Base-by-base conservation (phyloP, 75 land plant genomes). In the Chamaecyparis obtusa region DNA sequence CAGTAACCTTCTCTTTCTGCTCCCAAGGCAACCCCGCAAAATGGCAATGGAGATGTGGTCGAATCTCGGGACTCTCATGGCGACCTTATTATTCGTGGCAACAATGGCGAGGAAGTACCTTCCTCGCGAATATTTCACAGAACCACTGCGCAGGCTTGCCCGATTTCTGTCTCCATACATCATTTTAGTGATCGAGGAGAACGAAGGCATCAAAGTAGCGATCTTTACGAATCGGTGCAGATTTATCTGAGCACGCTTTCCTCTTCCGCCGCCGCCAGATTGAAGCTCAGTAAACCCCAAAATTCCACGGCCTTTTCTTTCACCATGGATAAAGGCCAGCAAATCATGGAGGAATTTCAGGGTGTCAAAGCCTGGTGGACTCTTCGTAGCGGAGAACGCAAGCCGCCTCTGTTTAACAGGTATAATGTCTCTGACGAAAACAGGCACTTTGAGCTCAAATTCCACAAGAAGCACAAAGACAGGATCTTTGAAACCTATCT, bases 61-160 rank as follows among this genome's bases (percentile, higher is more conserved):
- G 51, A 49, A 49, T 49, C 51, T 49, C 51, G 10, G 51, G 51
- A 10, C 51, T 9, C 51, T 49, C 10, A 49, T 9, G 51, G 1
- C 87, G 17, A 36, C 85, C 44, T 1, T 86, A 11, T 19, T 86
- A 5, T 89, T 89, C 76, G 0, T 44, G 46, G 46, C 46, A 5
- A 5, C 46, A 44, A 83, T 54, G 19, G 36, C 80, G 76, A 69
- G 57, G 37, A 84, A 86, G 30, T 69, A 60, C 87, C 85, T 91
- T 30, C 92, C 92, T 17, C 86, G 83, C 35, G 32, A 85, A 14
- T 35, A 49, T 11, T 83, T 91, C 41, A 79, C 44, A 51, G 32
- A 44, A 49, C 54, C 76, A 86, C 82, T 88, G 84, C 84, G 72
- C 74, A 21, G 41, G 54, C 75, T 90, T 77, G 17, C 60, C 60